phyloP scores from a whole-genome alignment of 768 basidiomycete genomes.

The Naganishia vaughanmartiniae region DNA sequence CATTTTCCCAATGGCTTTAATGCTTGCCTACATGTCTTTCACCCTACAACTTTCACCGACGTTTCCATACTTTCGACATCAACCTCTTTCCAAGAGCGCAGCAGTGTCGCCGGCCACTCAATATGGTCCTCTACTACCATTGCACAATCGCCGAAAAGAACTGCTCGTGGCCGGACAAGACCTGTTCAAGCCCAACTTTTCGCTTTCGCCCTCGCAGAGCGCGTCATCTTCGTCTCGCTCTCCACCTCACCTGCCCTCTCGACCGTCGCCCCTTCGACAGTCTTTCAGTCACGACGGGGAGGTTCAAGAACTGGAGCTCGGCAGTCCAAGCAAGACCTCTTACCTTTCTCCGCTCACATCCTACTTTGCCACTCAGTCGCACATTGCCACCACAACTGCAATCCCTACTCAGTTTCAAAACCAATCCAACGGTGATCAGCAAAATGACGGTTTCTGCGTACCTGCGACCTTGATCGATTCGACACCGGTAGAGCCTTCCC shows the following conservation, averaged over 20 bases:
- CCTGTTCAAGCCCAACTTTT: conserved; percentile 1
- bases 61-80: conserved; percentile 9
- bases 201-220: not conserved
- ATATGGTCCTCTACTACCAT: not conserved
- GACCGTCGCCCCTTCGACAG: conserved; percentile 10
- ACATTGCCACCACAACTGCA: not conserved
- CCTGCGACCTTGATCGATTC: not conserved
- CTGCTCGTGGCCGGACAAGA: not conserved
- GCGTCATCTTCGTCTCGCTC: not conserved
- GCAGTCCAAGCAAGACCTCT: not conserved
- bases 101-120: not conserved
- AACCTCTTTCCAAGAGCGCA: not conserved
- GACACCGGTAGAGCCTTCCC: not conserved
- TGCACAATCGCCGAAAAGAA: not conserved
- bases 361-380: too few relatives aligned
- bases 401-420: not conserved
- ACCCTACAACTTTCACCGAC: conserved; percentile 7
- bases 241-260: not conserved
- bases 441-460: not conserved
- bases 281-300: conserved; percentile 1
- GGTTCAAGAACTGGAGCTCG: too few relatives aligned
- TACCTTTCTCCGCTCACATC: conserved; percentile 5
- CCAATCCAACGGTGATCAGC: not conserved
- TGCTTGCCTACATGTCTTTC: conserved; percentile 14
- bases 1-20: not conserved